Conservation (phyloP, 1,139 yeast genomes). For the Wickerhamomyces sp. region DNA sequence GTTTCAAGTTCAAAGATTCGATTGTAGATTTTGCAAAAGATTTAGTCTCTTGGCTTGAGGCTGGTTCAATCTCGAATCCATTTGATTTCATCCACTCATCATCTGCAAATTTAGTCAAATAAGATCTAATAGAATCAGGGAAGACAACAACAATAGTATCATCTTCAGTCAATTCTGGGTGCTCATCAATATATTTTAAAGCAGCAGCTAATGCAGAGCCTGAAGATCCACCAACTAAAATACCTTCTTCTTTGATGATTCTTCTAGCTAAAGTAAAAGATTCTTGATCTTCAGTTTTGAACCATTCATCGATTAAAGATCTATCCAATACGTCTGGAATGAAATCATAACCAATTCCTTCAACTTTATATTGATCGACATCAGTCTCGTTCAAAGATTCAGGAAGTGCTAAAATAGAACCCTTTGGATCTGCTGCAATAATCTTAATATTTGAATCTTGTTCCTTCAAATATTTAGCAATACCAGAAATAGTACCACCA, state of each 20-base stretch:
- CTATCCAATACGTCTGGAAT: slow-evolving; percentile 79
- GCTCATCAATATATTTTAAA: slow-evolving; percentile 61
- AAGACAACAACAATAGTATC: slow-evolving; percentile 77
- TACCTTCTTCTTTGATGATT: slow-evolving; percentile 81
- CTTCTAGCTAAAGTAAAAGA: slow-evolving; percentile 80
- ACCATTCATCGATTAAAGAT: slow-evolving; percentile 68
- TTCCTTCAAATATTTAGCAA: slow-evolving; percentile 71
- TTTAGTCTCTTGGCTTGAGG: slow-evolving; percentile 32
- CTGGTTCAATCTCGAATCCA: slow-evolving; percentile 51
- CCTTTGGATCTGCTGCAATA: slow-evolving; percentile 83
- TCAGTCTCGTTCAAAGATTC: slow-evolving; percentile 60
- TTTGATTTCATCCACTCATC: slow-evolving; percentile 89
- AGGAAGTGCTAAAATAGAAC: slow-evolving; percentile 82
- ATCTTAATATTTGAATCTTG: slow-evolving; percentile 59
- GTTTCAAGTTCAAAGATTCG: slow-evolving; percentile 69
- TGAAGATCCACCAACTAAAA: slow-evolving; percentile 83
- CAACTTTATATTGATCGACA: slow-evolving; percentile 68
- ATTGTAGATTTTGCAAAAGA: slow-evolving; percentile 61
- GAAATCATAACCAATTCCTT: slow-evolving; percentile 91
- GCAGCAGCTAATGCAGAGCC: slow-evolving; percentile 86
- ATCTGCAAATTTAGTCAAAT: slow-evolving; percentile 83
- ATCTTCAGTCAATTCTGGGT: slow-evolving; percentile 57
- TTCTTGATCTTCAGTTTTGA: slow-evolving; percentile 81
- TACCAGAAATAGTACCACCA: slow-evolving; percentile 81
- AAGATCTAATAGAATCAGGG: slow-evolving; percentile 87